Base-by-base conservation (phyloP, 2,329 filamentous ascomycete species). In the Aspergillus amoenus region DNA sequence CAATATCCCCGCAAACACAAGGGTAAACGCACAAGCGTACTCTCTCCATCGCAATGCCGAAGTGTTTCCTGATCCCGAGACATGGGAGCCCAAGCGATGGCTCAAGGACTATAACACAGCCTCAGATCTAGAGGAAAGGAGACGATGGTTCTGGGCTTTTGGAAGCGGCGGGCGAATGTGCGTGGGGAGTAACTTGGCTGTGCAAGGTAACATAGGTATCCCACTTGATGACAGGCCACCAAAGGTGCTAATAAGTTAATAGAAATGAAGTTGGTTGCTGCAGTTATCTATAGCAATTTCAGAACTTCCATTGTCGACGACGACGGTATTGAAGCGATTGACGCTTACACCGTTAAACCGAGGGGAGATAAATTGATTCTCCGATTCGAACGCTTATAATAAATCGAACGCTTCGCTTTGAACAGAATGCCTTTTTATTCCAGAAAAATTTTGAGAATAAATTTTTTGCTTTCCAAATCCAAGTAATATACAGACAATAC, bases 261-360 rank as follows among this genome's bases (percentile, higher is more conserved):
- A 88, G 88, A 90, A 62, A 90, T 92, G 76, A 92, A 92, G 72
- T 78, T 88, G 44, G 83, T 88, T 5, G 75, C 88, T 32, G 87
- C 88, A 0, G 82, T 84, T 2, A 83, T 94, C 5, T 93, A 91
- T 70, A 83, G 84, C 3, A 89, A 87, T 55, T 89, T 84, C 68
- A 80, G 71, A 5, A 88, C 82, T 0, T 70, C 78, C 4, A 78
- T 89, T 50, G 78, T 89, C 2, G 77, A 88, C 56, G 87, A 89
- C 62, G 76, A 79, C 1, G 82, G 82, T 0, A 87, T 90, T 60
- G 84, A 88, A 66, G 85, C 84, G 61, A 81, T 81, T 2, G 88
- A 89, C 72, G 83, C 82, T 3, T 89, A 89, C 64, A 85, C 84
- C 0, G 81, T 82, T 0, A 81, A 82, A 18, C 87, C 87, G 1